These are phyloP conservation scores for Adansonia grandidieri DNA, from an alignment of 441 rosid genomes.

Conservation along the genomic window DNA sequence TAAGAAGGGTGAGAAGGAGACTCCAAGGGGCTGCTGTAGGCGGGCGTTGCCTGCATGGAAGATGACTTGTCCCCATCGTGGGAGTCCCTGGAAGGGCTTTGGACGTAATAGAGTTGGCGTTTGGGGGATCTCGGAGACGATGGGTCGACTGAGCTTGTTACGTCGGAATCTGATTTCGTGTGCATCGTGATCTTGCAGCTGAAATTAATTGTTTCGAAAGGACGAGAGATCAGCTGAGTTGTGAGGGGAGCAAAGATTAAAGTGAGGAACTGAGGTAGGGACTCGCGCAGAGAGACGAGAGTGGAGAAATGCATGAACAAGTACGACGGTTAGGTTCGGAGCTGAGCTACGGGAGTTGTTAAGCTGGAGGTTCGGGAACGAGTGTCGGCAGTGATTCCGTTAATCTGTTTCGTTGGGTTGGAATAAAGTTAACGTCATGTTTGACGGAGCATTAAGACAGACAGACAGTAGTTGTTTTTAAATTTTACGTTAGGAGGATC, in stretches of 20 bases:
- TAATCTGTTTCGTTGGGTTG: background rate
- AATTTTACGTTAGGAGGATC: too few species aligned
- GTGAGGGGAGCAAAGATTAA: background rate
- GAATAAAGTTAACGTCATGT: background rate
- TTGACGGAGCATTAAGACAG: background rate
- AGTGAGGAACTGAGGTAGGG: background rate
- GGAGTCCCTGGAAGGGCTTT: conserved; percentile 85
- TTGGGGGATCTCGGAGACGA: conserved; percentile 77
- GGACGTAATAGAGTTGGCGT: conserved; percentile 67
- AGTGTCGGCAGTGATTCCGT: conserved; percentile 30
- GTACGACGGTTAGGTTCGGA: conserved; percentile 13
- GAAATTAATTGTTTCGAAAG: background rate
- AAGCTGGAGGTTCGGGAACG: conserved; percentile 29
- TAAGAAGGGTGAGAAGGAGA: conserved; percentile 59
- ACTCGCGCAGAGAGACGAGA: background rate
- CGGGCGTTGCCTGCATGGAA: conserved; percentile 43
- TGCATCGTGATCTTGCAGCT: conserved; percentile 41
- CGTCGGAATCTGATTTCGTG: conserved; percentile 72
- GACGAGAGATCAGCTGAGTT: background rate
- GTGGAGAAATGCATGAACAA: background rate
- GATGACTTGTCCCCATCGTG: conserved; percentile 67
- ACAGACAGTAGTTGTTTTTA: too few species aligned
- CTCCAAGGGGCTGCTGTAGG: conserved; percentile 40
- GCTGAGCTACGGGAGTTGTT: background rate
- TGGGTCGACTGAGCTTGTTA: conserved; percentile 67